A percentile compares a stretch with the other conserved stretches of the same genome.
Conservation (phyloP, 345 rosid species). For the Reutealis trisperma region DNA sequence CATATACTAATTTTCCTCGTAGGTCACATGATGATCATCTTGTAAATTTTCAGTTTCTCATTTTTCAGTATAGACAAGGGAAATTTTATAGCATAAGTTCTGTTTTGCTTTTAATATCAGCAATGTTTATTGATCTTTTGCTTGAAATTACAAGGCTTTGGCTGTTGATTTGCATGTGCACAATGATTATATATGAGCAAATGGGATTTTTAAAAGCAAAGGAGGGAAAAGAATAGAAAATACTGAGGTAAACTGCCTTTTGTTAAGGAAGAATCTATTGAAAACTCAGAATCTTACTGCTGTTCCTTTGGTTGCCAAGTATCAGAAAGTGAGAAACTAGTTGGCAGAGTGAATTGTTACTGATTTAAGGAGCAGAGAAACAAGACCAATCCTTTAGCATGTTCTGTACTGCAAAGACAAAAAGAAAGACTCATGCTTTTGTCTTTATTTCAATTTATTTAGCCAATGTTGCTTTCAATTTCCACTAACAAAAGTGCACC, state of each 20-base stretch:
- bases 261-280: neutral
- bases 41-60: neutral
- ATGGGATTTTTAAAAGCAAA: neutral
- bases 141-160: neutral
- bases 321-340: neutral
- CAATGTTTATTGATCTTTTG: neutral
- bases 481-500: conserved; percentile 25
- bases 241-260: neutral
- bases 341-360: neutral
- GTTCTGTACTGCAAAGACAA: conserved; percentile 26
- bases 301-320: neutral
- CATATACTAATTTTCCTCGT: neutral
- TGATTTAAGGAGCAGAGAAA: conserved; percentile 21
- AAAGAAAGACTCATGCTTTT: conserved; percentile 31
- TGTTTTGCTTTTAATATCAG: neutral
- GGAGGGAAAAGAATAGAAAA: neutral
- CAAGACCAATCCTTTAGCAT: conserved; percentile 15
- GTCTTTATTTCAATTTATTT: conserved; percentile 2
- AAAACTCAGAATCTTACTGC: neutral
- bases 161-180: neutral
- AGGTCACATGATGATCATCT: neutral
- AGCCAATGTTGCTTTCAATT: conserved; percentile 34
- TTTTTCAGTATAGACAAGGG: too few species aligned
- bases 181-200: neutral
- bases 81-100: neutral